phyloP scores from a whole-genome alignment of 2,329 filamentous ascomycete genomes.

The Rhynchosporium secalis region DNA sequence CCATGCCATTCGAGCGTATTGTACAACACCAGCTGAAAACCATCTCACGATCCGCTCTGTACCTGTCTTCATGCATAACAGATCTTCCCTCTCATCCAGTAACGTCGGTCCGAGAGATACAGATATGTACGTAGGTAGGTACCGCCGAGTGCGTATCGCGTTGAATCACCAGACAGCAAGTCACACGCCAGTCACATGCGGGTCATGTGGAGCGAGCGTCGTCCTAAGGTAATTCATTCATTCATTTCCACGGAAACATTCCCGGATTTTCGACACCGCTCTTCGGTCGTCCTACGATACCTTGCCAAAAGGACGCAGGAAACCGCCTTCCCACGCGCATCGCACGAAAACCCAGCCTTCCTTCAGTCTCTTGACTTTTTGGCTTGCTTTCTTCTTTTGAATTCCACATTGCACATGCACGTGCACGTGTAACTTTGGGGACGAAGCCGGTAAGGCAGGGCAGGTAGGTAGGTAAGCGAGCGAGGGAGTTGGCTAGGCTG shows the following conservation, averaged over 20 bases:
- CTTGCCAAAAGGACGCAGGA: too few species aligned
- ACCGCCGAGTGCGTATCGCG: too few species aligned
- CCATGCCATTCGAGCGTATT: background rate
- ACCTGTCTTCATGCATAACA: too few species aligned
- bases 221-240: background rate
- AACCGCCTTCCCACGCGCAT: too few species aligned
- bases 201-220: background rate
- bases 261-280: conserved; percentile 2
- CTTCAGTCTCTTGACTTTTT: background rate
- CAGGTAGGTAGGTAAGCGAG: background rate
- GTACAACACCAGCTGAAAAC: conserved; percentile 5
- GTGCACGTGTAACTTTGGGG: too few species aligned
- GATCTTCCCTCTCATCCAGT: conserved; percentile 4
- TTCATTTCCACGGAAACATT: background rate
- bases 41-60: background rate
- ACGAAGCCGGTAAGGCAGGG: too few species aligned
- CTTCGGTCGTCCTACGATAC: conserved; percentile 3
- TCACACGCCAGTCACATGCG: conserved; percentile 3
- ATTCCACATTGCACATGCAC: background rate
- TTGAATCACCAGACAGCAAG: too few species aligned
- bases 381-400: too few species aligned
- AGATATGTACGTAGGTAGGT: background rate
- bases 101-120: background rate
- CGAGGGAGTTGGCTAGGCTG: background rate
- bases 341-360: too few species aligned